Conservation (phyloP, 2,329 filamentous ascomycete species). For the Colletotrichum coccodes region DNA sequence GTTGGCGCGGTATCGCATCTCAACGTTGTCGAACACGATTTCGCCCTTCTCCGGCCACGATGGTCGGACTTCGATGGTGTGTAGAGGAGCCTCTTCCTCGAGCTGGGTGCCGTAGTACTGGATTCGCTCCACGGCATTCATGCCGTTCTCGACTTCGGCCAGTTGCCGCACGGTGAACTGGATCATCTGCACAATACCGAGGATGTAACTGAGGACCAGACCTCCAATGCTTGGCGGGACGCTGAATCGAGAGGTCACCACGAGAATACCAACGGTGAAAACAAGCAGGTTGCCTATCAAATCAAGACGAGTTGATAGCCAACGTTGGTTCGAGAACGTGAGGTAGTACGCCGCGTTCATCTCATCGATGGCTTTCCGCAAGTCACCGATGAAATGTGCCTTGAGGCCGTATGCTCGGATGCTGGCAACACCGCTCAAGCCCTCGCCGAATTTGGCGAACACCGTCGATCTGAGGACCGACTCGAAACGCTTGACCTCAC, state of each 20-base stretch:
- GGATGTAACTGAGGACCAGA: slow-evolving; percentile 90
- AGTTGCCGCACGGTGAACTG: slow-evolving; percentile 95
- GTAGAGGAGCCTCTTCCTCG: slow-evolving; percentile 88
- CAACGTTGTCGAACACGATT: slow-evolving; percentile 78
- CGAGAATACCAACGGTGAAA: slow-evolving; percentile 87
- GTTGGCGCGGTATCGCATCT: slow-evolving; percentile 81
- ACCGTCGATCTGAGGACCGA: slow-evolving; percentile 87
- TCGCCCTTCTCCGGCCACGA: slow-evolving; percentile 90
- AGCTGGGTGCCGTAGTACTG: slow-evolving; percentile 89
- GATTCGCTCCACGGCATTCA: slow-evolving; percentile 95
- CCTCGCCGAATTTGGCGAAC: slow-evolving; percentile 92
- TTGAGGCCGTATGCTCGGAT: slow-evolving; percentile 91
- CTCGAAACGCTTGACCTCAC: slow-evolving; percentile 95
- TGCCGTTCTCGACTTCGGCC: slow-evolving; percentile 96
- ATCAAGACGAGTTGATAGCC: slow-evolving; percentile 88
- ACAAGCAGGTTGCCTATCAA: slow-evolving; percentile 85
- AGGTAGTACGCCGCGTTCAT: slow-evolving; percentile 97
- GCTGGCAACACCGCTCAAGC: slow-evolving; percentile 82
- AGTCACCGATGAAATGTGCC: slow-evolving; percentile 75
- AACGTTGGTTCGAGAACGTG: slow-evolving; percentile 95
- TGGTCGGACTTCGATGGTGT: slow-evolving; percentile 76
- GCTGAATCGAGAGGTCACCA: slow-evolving; percentile 89
- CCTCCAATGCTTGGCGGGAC: slow-evolving; percentile 88
- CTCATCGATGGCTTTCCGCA: slow-evolving; percentile 81
- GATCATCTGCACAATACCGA: slow-evolving; percentile 93